Evolutionary conservation across 805 yeast genomes (phyloP).

Genomic region (Priceomyces carsonii): DNA sequence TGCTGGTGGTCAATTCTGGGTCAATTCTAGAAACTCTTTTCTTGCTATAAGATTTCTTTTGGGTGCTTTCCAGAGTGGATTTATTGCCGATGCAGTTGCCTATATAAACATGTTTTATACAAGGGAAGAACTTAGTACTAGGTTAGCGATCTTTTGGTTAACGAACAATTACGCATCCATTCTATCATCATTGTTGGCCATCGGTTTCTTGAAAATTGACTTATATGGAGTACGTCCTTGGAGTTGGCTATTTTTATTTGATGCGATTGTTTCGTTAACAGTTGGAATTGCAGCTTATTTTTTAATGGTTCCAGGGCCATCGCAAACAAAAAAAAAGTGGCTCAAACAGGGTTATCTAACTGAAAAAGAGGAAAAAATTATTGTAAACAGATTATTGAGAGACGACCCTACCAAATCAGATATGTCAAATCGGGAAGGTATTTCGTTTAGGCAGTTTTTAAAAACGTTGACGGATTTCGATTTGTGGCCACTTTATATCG

Average conservation of each 20-base stretch:
- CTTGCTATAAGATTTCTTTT: too few species aligned
- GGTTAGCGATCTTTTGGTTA: background rate
- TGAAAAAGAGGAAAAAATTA: slow-evolving; percentile 50
- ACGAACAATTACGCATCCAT: slow-evolving; percentile 1
- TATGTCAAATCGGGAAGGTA: slow-evolving; percentile 61
- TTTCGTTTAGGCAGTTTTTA: slow-evolving; percentile 40
- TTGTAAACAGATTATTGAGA: slow-evolving; percentile 57
- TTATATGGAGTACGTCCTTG: slow-evolving; percentile 48
- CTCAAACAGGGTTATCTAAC: slow-evolving; percentile 43
- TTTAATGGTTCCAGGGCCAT: slow-evolving; percentile 51
- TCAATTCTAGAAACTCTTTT: too few species aligned
- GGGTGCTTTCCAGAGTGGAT: too few species aligned
- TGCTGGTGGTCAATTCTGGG: too few species aligned
- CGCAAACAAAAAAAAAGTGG: slow-evolving; percentile 48
- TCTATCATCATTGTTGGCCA: slow-evolving; percentile 12
- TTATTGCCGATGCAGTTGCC: too few species aligned
- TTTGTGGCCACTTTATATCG: slow-evolving; percentile 54
- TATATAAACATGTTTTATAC: background rate
- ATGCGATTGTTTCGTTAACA: slow-evolving; percentile 49
- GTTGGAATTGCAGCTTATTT: slow-evolving; percentile 46
- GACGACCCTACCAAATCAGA: slow-evolving; percentile 66
- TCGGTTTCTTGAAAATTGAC: slow-evolving; percentile 9
- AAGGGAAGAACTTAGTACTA: background rate
- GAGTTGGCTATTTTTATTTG: slow-evolving; percentile 62
- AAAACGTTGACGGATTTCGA: slow-evolving; percentile 49